Percentiles rank a stretch among this genome's conserved stretches.
phyloP scores from a whole-genome alignment of 2,329 filamentous ascomycete species.

The Neopestalotiopsis rosae region DNA sequence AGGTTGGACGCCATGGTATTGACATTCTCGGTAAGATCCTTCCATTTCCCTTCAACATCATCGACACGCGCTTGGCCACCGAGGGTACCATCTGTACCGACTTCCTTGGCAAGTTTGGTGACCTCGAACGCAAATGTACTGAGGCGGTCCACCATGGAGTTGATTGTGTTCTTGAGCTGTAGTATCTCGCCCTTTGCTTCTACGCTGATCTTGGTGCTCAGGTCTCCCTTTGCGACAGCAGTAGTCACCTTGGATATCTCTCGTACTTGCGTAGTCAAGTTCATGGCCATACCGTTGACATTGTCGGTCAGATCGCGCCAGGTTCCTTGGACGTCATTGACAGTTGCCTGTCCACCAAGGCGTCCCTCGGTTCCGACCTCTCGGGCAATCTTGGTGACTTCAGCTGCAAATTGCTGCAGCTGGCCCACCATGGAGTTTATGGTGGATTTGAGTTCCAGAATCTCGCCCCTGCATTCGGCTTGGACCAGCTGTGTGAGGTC shows the following conservation, averaged over 20 bases:
- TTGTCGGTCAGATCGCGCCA: constrained; percentile 96
- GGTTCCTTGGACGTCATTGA: constrained; percentile 95
- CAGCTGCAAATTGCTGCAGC: constrained; percentile 92
- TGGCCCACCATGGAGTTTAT: constrained; percentile 99
- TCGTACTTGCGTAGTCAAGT: constrained; percentile 94
- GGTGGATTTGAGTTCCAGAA: constrained; percentile 92
- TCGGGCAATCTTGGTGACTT: constrained; percentile 94
- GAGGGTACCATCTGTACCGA: constrained; percentile 93
- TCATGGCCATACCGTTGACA: constrained; percentile 97
- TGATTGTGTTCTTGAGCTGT: constrained; percentile 96
- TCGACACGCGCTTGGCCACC: constrained; percentile 93
- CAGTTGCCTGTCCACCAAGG: constrained; percentile 91
- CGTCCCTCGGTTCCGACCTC: constrained; percentile 97
- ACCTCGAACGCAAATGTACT: constrained; percentile 97
- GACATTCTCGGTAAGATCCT: constrained; percentile 90
- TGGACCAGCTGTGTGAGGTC: constrained; percentile 97
- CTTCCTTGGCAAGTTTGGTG: constrained; percentile 92
- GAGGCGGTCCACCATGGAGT: constrained; percentile 97
- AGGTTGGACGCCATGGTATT: constrained; percentile 77
- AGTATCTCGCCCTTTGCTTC: constrained; percentile 94
- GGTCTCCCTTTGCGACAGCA: constrained; percentile 89
- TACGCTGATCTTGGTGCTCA: constrained; percentile 95
- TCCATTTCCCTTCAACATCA: constrained; percentile 97
- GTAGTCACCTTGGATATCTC: constrained; percentile 98
- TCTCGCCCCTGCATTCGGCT: constrained; percentile 90